Evolutionary conservation across 176 grass and related monocot genomes (phyloP).

Genomic region (Microstegium vimineum): DNA sequence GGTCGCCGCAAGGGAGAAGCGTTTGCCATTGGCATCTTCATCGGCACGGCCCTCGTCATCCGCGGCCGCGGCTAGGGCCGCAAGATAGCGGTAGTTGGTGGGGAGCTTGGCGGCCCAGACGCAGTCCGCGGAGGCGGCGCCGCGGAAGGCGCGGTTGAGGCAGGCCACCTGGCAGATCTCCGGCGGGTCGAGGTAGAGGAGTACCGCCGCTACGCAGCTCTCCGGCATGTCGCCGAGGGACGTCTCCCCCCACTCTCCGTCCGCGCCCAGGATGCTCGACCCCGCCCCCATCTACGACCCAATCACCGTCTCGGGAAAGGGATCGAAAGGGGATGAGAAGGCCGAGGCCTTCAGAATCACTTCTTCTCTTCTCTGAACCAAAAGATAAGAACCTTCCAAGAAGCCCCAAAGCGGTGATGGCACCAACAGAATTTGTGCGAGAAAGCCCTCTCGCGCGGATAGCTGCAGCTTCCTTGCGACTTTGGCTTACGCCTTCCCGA

Average conservation of each 20-base stretch:
- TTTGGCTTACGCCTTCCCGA: neutral
- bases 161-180: slow-evolving; percentile 85
- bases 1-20: slow-evolving; percentile 10
- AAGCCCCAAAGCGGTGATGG: neutral
- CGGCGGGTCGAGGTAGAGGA: slow-evolving; percentile 75
- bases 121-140: slow-evolving; percentile 71
- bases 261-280: slow-evolving; percentile 60
- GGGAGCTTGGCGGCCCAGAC: slow-evolving; percentile 81
- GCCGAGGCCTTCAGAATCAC: slow-evolving; percentile 1
- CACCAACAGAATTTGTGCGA: neutral
- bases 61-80: slow-evolving; percentile 44
- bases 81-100: slow-evolving; percentile 68
- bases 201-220: slow-evolving; percentile 75
- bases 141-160: slow-evolving; percentile 64
- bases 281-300: slow-evolving; percentile 63
- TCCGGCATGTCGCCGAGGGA: slow-evolving; percentile 94
- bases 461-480: slow-evolving; percentile 1
- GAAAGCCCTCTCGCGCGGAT: neutral
- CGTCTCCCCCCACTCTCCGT: slow-evolving; percentile 44
- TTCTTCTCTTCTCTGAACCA: neutral
- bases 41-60: slow-evolving; percentile 33
- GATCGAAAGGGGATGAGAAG: neutral
- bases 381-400: slow-evolving; percentile 7
- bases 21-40: slow-evolving; percentile 23
- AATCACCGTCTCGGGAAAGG: neutral